A percentile compares a stretch with the other conserved stretches of the same genome.
phyloP scores from a whole-genome alignment of 1,284 basidiomycete genomes.

The Cerioporus squamosus region DNA sequence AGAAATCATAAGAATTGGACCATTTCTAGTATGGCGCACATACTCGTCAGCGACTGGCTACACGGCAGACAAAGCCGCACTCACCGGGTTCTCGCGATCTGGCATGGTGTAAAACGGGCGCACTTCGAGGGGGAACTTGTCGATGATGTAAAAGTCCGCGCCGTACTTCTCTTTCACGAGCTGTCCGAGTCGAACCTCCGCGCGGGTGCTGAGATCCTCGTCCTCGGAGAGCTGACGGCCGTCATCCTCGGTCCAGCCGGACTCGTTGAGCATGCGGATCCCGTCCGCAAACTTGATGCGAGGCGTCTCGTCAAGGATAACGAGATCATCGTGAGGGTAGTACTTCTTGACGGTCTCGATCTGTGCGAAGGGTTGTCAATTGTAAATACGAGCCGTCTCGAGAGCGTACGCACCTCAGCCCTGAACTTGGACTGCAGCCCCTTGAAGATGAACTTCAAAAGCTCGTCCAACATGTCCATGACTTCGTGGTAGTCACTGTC shows the following conservation, averaged over 20 bases:
- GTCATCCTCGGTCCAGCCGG: slow-evolving; percentile 50
- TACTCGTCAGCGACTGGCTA: neutral
- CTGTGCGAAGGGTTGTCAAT: slow-evolving; percentile 16
- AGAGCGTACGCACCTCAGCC: slow-evolving; percentile 38
- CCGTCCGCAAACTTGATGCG: slow-evolving; percentile 61
- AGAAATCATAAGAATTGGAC: slow-evolving; percentile 79
- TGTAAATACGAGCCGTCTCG: neutral
- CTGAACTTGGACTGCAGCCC: slow-evolving; percentile 36
- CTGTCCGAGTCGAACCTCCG: slow-evolving; percentile 64
- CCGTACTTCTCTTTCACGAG: slow-evolving; percentile 69
- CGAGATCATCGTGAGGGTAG: slow-evolving; percentile 59
- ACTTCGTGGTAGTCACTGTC: slow-evolving; percentile 70
- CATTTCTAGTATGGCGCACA: slow-evolving; percentile 32
- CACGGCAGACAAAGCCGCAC: slow-evolving; percentile 17
- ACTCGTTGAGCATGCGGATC: slow-evolving; percentile 56
- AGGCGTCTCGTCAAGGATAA: slow-evolving; percentile 53
- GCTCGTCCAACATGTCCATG: slow-evolving; percentile 43
- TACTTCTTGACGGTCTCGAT: slow-evolving; percentile 63
- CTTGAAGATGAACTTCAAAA: slow-evolving; percentile 44
- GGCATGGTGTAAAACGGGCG: slow-evolving; percentile 79
- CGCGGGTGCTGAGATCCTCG: slow-evolving; percentile 48
- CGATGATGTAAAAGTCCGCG: slow-evolving; percentile 73
- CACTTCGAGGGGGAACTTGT: slow-evolving; percentile 67
- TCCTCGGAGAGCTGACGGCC: slow-evolving; percentile 54
- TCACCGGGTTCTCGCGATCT: slow-evolving; percentile 53